Conservation (phyloP, 139 green algal species). For the Desmodesmus armatus region DNA sequence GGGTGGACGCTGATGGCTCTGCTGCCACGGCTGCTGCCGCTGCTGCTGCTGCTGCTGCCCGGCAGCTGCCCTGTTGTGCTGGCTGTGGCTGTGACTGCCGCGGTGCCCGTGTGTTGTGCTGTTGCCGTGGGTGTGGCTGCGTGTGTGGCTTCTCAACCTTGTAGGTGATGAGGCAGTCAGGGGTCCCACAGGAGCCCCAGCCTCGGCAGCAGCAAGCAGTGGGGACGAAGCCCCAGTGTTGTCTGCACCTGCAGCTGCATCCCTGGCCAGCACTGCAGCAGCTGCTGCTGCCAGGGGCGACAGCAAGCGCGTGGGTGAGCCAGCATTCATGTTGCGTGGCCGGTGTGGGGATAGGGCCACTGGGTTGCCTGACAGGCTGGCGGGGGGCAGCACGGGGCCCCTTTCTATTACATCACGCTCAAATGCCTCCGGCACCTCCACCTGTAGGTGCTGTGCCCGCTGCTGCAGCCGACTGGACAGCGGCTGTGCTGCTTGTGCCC, state of each 20-base stretch:
- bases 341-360: too few species aligned
- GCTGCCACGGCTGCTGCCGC: neutral
- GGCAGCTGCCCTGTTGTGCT: neutral
- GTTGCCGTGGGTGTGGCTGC: neutral
- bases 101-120: neutral
- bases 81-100: conserved; percentile 12
- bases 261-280: neutral
- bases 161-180: conserved; percentile 18
- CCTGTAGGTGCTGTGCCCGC: too few species aligned
- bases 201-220: neutral
- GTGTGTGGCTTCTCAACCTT: neutral
- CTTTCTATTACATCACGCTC: too few species aligned
- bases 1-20: too few species aligned
- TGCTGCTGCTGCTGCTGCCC: conserved; percentile 24
- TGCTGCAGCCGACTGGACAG: neutral
- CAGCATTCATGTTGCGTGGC: too few species aligned
- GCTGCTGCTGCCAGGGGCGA: neutral
- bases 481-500: neutral
- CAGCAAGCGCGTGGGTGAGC: too few species aligned
- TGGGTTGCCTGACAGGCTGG: too few species aligned
- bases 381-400: too few species aligned
- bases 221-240: too few species aligned
- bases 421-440: too few species aligned
- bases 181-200: neutral
- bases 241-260: too few species aligned